Conservation (phyloP, 176 grass and related monocot species). For the Oryza meyeriana region DNA sequence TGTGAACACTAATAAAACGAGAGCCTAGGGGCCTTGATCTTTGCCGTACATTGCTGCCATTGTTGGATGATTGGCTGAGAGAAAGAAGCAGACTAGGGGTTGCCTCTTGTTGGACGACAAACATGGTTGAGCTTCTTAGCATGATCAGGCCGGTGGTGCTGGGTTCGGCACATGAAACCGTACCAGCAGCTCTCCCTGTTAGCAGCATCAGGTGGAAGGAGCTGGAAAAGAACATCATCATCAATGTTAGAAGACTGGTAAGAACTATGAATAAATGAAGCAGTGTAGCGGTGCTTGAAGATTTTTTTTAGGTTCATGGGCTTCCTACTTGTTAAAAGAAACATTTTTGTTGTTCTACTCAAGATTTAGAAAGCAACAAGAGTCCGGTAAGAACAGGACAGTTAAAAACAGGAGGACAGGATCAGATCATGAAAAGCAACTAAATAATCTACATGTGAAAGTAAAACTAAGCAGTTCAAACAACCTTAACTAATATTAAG, state of each 20-base stretch:
- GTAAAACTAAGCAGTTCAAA: background rate
- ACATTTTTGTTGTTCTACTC: slow-evolving; percentile 5
- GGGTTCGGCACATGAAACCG: slow-evolving; percentile 77
- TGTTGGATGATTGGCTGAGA: background rate
- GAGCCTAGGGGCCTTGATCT: background rate
- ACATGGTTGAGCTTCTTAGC: slow-evolving; percentile 90
- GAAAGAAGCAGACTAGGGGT: slow-evolving; percentile 16
- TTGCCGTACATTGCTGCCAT: slow-evolving; percentile 3
- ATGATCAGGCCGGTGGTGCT: slow-evolving; percentile 70
- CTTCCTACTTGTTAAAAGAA: background rate
- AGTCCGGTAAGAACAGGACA: slow-evolving; percentile 8
- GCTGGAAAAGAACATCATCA: slow-evolving; percentile 35
- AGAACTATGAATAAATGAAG: background rate
- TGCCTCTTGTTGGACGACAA: slow-evolving; percentile 78
- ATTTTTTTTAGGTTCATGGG: slow-evolving; percentile 6
- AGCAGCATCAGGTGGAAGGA: slow-evolving; percentile 67
- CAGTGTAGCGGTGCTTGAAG: background rate
- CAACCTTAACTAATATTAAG: background rate
- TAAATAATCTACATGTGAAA: background rate
- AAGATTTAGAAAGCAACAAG: background rate
- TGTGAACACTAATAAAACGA: background rate
- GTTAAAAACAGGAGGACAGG: background rate
- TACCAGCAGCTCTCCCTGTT: slow-evolving; percentile 86
- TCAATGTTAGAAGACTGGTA: background rate
- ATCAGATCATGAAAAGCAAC: background rate